These are phyloP conservation scores for Hyaloscypha variabilis DNA, from an alignment of 495 filamentous ascomycete species.

Conservation along the genomic window DNA sequence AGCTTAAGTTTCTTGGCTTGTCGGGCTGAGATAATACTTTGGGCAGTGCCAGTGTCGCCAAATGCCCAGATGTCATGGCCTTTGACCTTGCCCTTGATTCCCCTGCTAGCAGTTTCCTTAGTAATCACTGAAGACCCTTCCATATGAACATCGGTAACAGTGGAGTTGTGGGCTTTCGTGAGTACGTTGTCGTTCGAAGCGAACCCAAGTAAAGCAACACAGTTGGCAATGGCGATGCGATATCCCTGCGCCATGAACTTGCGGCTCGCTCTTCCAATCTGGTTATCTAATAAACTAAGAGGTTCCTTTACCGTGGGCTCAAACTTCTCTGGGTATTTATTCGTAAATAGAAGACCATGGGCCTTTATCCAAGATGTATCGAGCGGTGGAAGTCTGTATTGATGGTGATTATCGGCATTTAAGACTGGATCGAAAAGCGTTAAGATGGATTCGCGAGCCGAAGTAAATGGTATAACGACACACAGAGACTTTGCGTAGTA, in stretches of 20 bases:
- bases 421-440: constrained; percentile 33
- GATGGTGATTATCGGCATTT: constrained; percentile 17
- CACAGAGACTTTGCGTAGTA: constrained; percentile 60
- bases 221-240: constrained; percentile 46
- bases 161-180: constrained; percentile 8
- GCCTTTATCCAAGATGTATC: constrained; percentile 61
- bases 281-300: constrained; percentile 53
- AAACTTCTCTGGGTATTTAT: constrained; percentile 51
- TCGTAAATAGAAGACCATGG: constrained; percentile 71
- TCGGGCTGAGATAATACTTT: no score
- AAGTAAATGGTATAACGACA: constrained; percentile 27
- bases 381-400: constrained; percentile 34
- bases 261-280: constrained; percentile 58
- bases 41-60: no score
- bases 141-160: constrained; percentile 18
- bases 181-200: constrained; percentile 24
- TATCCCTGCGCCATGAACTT: constrained; percentile 73
- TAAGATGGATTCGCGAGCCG: constrained; percentile 29
- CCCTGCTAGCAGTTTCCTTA: no score
- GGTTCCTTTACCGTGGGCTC: constrained; percentile 55
- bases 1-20: no score
- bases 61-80: no score
- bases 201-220: constrained; percentile 27
- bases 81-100: no score
- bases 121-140: not conserved